A percentile compares a stretch with the other conserved stretches of the same genome.
phyloP scores from a whole-genome alignment of 2,329 filamentous ascomycete genomes.

The Talaromyces sp. region DNA sequence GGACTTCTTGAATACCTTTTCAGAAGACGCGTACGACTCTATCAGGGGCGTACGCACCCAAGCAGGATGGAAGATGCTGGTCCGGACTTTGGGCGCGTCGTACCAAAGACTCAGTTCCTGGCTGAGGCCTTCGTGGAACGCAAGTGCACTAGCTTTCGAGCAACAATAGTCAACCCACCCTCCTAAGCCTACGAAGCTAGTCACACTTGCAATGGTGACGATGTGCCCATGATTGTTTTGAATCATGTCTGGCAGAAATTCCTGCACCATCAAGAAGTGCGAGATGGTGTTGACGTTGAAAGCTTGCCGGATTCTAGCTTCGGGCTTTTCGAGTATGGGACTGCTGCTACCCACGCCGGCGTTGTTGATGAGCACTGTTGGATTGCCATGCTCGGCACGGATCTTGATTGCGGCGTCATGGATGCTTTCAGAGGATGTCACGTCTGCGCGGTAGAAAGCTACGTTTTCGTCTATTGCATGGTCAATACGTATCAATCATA shows the following conservation, averaged over 20 bases:
- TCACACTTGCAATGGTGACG: not conserved
- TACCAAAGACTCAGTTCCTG: not conserved
- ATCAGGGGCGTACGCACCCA: conserved; percentile 2
- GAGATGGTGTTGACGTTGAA: not conserved
- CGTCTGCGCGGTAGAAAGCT: not conserved
- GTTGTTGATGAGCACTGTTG: conserved; percentile 1
- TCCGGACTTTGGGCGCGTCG: not conserved
- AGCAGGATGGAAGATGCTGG: not conserved
- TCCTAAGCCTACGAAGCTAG: not conserved
- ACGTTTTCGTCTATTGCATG: not conserved
- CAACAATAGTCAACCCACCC: not conserved
- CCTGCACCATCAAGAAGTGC: not conserved
- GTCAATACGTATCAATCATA: not conserved
- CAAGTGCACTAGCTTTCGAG: not conserved
- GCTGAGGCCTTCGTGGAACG: not conserved
- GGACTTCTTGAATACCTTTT: not conserved
- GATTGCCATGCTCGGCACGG: not conserved
- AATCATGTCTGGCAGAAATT: not conserved
- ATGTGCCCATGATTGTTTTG: not conserved
- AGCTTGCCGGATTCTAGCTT: not conserved
- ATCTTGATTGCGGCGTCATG: not conserved
- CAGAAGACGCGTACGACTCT: not conserved
- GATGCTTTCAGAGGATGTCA: not conserved
- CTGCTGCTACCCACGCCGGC: not conserved
- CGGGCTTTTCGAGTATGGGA: not conserved